phyloP scores from a whole-genome alignment of 2,329 filamentous ascomycete species.

The Pseudocercospora eumusae region DNA sequence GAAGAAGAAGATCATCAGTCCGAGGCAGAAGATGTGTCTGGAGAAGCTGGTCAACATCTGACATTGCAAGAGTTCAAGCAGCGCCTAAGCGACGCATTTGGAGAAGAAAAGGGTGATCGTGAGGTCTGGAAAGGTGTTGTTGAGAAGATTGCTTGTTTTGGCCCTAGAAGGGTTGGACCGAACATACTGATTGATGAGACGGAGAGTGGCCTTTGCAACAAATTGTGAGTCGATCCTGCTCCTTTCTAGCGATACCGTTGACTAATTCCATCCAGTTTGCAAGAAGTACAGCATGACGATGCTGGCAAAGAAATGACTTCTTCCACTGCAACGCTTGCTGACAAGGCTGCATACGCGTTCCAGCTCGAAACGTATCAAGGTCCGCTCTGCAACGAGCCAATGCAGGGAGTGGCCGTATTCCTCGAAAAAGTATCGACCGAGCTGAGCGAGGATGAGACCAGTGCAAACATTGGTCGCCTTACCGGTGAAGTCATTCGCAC shows the following conservation, averaged over 20 bases:
- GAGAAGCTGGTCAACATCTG: constrained; percentile 61
- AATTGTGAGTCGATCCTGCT: constrained; percentile 59
- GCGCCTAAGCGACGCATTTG: constrained; percentile 68
- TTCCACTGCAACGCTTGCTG: constrained; percentile 59
- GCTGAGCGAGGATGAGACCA: constrained; percentile 56
- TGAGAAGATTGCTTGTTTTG: constrained; percentile 85
- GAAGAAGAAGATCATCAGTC: constrained; percentile 45
- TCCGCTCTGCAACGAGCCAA: constrained; percentile 86
- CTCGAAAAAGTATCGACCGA: constrained; percentile 74
- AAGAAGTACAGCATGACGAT: constrained; percentile 31
- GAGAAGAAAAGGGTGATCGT: constrained; percentile 69
- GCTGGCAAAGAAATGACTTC: constrained; percentile 26
- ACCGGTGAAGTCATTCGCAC: constrained; percentile 93
- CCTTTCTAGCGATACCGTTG: constrained; percentile 33
- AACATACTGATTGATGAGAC: constrained; percentile 89
- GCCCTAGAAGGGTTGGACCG: constrained; percentile 78
- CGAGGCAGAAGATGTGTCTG: constrained; percentile 52
- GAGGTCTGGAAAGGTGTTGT: constrained; percentile 77
- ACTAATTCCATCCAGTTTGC: constrained; percentile 30
- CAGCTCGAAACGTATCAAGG: constrained; percentile 88
- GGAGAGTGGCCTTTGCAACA: constrained; percentile 67
- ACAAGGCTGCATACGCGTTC: constrained; percentile 92
- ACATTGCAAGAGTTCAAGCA: constrained; percentile 75
- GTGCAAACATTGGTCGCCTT: constrained; percentile 72
- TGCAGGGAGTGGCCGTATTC: constrained; percentile 89